These are phyloP conservation scores for Stephanocyclus meneghinianus DNA, from an alignment of 352 stramenopile genomes.

Conservation along the genomic window DNA sequence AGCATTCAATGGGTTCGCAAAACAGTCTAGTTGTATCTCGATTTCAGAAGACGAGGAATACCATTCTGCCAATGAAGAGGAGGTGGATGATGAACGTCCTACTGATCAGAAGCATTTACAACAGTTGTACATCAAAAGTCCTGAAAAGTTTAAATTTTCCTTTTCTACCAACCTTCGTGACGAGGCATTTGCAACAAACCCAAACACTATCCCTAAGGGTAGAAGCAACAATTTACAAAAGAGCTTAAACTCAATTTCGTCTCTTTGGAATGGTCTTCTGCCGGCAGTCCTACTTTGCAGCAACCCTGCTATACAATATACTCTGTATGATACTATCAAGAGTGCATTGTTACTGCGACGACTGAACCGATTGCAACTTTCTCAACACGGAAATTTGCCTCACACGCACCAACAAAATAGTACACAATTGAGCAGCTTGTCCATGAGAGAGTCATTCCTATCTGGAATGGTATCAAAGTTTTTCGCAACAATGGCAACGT, in stretches of 20 bases:
- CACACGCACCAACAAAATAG: background rate
- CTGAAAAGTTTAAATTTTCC: conserved; percentile 40
- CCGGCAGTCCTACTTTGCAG: conserved; percentile 72
- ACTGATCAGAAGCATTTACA: conserved; percentile 6
- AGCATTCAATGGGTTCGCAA: background rate
- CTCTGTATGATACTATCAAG: conserved; percentile 76
- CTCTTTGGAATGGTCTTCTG: conserved; percentile 72
- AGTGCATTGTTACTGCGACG: conserved; percentile 35
- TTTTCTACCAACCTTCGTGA: conserved; percentile 39
- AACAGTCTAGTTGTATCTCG: background rate
- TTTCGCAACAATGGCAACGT: conserved; percentile 75
- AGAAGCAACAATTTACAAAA: conserved; percentile 10
- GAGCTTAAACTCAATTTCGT: conserved; percentile 24
- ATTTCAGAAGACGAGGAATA: conserved; percentile 3
- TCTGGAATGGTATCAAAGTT: conserved; percentile 78
- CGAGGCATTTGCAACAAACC: conserved; percentile 24
- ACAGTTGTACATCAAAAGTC: conserved; percentile 29
- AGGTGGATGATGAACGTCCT: background rate
- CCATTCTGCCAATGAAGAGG: background rate
- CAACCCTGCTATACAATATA: conserved; percentile 82
- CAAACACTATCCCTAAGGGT: conserved; percentile 5
- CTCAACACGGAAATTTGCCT: background rate
- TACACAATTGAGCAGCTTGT: conserved; percentile 28
- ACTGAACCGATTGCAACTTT: conserved; percentile 4
- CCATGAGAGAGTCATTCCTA: conserved; percentile 70